Evolutionary conservation across 148 eudicot species (phyloP), one percentile per base, ranked within the genome.

Genomic region (Rheum nobile): DNA sequence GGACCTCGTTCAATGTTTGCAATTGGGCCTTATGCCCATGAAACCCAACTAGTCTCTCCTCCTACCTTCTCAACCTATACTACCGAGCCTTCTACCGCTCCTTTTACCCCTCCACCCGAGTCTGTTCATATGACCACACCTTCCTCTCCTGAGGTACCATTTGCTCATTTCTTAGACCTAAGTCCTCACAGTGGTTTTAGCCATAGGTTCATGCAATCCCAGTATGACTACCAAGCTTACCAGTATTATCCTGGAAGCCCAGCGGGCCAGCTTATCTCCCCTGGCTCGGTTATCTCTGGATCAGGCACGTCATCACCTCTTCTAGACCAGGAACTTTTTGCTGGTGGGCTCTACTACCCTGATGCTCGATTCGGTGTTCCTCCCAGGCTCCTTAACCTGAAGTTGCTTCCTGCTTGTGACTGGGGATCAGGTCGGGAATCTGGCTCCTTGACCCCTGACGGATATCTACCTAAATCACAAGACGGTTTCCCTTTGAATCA

Each of bases 251-350:
- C 96, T 11, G 97, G 93, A 72, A 94, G 93, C 80, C 98, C 96
- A 32, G 87, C 85, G 3, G 88, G 93, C 74, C 93, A 91, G 29
- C 85, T 91, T 78, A 91, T 90, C 75, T 95, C 99, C 4, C 97
- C 99, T 10, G 79, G 96, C 65, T 94, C 98, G 19, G 98, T 88
- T 48, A 73, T 94, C 48, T 91, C 98, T 1, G 85, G 83, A n/a
- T 92, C 97, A 6, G 99, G 99, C 47, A 90, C 97, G 39, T 88
- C 99, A 2, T 90, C 97, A 17, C 99, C 99, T 57, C 90, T 88
- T 72, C 90, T 85, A 2, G 97, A 91, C 74, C 76, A 73, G 28
- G 89, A 91, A 29, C 77, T 74, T 69, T 61, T 63, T 69, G 78
- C 82, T 65, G 80, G 85, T 57, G 82, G 81, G 71, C 83, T 84